phyloP scores from a whole-genome alignment of 2,329 filamentous ascomycete genomes.

The Aspergillus sp. region DNA sequence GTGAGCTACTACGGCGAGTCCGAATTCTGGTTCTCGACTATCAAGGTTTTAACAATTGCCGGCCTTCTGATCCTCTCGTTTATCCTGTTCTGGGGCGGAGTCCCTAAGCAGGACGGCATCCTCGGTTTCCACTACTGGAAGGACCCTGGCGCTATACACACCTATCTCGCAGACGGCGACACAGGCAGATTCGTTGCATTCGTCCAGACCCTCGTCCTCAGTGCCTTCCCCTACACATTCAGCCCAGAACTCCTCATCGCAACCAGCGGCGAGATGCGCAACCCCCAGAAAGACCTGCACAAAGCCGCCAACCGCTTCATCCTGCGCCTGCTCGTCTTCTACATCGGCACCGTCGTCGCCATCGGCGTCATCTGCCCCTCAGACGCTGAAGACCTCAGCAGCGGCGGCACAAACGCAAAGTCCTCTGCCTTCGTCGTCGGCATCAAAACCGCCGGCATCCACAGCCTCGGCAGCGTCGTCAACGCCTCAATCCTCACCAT shows the following conservation, averaged over 20 bases:
- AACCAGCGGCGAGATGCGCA: constrained; percentile 66
- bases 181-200: constrained; percentile 54
- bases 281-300: constrained; percentile 67
- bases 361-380: constrained; percentile 70
- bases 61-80: constrained; percentile 54
- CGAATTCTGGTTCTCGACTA: constrained; percentile 55
- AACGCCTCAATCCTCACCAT: constrained; percentile 42
- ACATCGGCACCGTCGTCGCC: constrained; percentile 68
- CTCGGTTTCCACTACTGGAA: constrained; percentile 55
- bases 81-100: constrained; percentile 57
- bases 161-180: constrained; percentile 48
- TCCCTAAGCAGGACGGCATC: constrained; percentile 48
- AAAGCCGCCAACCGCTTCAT: constrained; percentile 75
- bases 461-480: constrained; percentile 37
- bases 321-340: constrained; percentile 73
- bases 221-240: constrained; percentile 57
- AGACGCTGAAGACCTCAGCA: constrained; percentile 51
- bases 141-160: constrained; percentile 48
- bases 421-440: constrained; percentile 57
- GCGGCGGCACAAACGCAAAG: constrained; percentile 40
- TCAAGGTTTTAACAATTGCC: constrained; percentile 54
- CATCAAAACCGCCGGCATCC: constrained; percentile 47
- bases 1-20: constrained; percentile 55
- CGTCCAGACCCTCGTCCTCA: constrained; percentile 50
- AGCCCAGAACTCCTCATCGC: constrained; percentile 55